Base-by-base conservation (phyloP, 768 basidiomycete genomes). In the Infundibulicybe gibba region DNA sequence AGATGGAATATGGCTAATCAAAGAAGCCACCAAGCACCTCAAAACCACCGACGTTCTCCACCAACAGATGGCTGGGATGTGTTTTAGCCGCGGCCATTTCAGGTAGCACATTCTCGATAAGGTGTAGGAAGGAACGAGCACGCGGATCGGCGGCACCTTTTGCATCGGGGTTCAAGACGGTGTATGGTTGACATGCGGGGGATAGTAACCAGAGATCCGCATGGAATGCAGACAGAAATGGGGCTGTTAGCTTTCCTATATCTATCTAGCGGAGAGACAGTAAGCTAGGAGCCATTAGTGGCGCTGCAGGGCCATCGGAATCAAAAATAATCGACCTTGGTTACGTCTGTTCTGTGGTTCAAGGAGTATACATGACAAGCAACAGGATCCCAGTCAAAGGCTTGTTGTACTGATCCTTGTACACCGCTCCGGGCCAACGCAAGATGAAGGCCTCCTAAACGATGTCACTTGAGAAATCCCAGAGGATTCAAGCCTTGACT, bases 21-120 rank as follows among this genome's bases (percentile, higher is more conserved):
- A 9, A 17, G 12, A 44, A 32, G 5, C n/a, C 19, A 21, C 34
- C 41, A 63, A 62, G 56, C 60, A 87, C 89, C 80, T 89, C 86
- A 54, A 91, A 91, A 6, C 87, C 88, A 9, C 82, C 86, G 3
- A 92, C 90, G 54, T 91, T 91, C 59, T 91, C 90, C 8, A 92
- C 69, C 10, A 91, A 71, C 9, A 91, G 57, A 48, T 74, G 76
- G 3, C 63, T 65, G 4, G 90, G 90, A 46, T 81, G 77, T 3
- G 61, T 63, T 32, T 67, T 55, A 8, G 55, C 58, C 3, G 52
- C 48, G 8, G 68, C 76, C 43, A 91, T 61, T 20, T 77, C 73
- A 0, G 87, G 87, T 0, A 91, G 68, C 17, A 91, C 71, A 19
- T 62, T 59, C 49, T 78, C 71, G 35, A 90, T 68, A 33, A 92